phyloP scores from a whole-genome alignment of 352 stramenopile genomes.

The Phytophthora ohioensis region DNA sequence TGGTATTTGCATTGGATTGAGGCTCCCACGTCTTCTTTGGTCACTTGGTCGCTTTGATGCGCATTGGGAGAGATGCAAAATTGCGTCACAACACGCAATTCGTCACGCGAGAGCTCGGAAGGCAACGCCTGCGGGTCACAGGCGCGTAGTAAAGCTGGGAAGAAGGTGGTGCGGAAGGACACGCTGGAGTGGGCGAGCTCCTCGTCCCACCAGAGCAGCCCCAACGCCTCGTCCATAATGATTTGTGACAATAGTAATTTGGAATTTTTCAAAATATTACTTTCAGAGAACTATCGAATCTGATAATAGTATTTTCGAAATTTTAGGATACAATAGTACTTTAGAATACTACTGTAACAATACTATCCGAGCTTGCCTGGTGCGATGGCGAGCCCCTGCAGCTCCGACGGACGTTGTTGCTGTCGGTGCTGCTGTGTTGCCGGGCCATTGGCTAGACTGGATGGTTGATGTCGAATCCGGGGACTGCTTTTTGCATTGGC shows the following conservation, averaged over 20 bases:
- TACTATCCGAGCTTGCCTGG: constrained; percentile 27
- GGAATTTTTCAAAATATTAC: background rate
- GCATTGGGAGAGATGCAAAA: constrained; percentile 59
- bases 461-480: constrained; percentile 24
- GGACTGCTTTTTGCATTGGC: constrained; percentile 11
- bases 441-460: constrained; percentile 14
- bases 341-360: background rate
- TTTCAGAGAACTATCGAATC: background rate
- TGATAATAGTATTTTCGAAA: no score
- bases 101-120: constrained; percentile 59
- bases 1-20: constrained; percentile 1
- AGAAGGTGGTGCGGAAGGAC: constrained; percentile 52
- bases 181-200: constrained; percentile 37
- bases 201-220: constrained; percentile 50
- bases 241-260: background rate
- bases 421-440: constrained; percentile 15
- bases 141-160: constrained; percentile 58
- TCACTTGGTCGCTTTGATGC: constrained; percentile 53
- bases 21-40: constrained; percentile 48
- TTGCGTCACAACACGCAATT: constrained; percentile 63
- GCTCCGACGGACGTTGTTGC: constrained; percentile 28
- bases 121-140: constrained; percentile 47
- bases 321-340: no score
- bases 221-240: constrained; percentile 22
- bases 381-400: constrained; percentile 15